Percentiles rank a stretch among this genome's conserved stretches.
phyloP scores from a whole-genome alignment of 2,329 filamentous ascomycete genomes.

The Sarocladiaceae sp. region DNA sequence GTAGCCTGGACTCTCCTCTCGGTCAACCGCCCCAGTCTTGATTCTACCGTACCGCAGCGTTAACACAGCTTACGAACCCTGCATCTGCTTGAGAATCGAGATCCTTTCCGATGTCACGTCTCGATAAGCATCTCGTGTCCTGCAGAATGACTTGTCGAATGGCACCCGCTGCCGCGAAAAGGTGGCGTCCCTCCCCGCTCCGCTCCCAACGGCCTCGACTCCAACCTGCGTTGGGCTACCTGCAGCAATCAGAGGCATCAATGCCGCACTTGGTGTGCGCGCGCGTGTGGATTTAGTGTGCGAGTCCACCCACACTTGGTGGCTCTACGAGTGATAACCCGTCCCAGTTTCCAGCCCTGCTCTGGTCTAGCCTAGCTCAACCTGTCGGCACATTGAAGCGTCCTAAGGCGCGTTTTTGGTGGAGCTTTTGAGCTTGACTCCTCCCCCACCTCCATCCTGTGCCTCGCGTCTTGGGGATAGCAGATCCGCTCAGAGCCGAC shows the following conservation, averaged over 20 bases:
- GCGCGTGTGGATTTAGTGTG: not conserved
- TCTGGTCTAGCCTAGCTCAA: slow-evolving; percentile 5
- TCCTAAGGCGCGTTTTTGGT: slow-evolving; percentile 4
- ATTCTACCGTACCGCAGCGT: too few species aligned
- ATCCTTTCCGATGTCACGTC: not conserved
- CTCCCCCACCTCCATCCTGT: not conserved
- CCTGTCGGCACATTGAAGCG: slow-evolving; percentile 2
- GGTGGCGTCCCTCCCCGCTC: slow-evolving; percentile 6
- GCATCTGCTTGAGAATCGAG: not conserved
- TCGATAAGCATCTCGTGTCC: not conserved
- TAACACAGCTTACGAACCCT: too few species aligned
- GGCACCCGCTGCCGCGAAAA: not conserved
- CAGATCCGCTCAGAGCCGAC: slow-evolving; percentile 1
- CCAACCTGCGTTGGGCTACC: not conserved
- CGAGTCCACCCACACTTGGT: not conserved
- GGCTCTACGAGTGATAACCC: slow-evolving; percentile 1
- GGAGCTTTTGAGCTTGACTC: slow-evolving; percentile 5
- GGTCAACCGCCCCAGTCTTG: too few species aligned
- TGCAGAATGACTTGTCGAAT: not conserved
- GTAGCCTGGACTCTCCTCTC: too few species aligned
- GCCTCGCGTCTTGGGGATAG: not conserved
- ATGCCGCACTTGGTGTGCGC: not conserved
- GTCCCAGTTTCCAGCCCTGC: not conserved
- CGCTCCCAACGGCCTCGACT: slow-evolving; percentile 5
- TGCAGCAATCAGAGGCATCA: too few species aligned